Evolutionary conservation across 352 stramenopile genomes (phyloP).

Genomic region (Globisporangium irregulare): DNA sequence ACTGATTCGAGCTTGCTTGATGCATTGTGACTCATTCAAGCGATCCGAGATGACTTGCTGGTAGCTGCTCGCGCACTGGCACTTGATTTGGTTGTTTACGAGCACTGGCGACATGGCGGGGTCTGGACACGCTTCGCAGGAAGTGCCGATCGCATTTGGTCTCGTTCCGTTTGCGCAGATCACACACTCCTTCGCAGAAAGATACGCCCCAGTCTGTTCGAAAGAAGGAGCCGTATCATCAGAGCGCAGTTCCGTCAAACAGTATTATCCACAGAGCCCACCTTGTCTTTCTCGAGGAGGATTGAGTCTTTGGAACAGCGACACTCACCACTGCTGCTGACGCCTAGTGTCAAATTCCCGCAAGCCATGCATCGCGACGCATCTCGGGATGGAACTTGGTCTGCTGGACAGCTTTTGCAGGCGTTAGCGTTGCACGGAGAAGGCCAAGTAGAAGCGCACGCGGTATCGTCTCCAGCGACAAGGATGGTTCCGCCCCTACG

Average conservation of each 20-base stretch:
- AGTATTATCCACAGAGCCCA: slow-evolving; percentile 9
- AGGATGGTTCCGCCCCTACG: slow-evolving; percentile 21
- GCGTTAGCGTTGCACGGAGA: slow-evolving; percentile 46
- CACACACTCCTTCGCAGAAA: slow-evolving; percentile 64
- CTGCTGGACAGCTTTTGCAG: slow-evolving; percentile 36
- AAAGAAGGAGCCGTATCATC: not conserved
- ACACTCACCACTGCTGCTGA: slow-evolving; percentile 43
- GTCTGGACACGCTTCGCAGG: slow-evolving; percentile 75
- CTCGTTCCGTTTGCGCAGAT: slow-evolving; percentile 41
- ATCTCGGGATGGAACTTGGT: slow-evolving; percentile 43
- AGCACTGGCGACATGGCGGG: slow-evolving; percentile 63
- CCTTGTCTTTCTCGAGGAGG: slow-evolving; percentile 47
- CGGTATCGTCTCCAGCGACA: slow-evolving; percentile 25
- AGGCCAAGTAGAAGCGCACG: slow-evolving; percentile 61
- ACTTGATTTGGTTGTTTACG: slow-evolving; percentile 24
- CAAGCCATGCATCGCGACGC: slow-evolving; percentile 49
- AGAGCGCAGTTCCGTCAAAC: not conserved
- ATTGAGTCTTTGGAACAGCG: slow-evolving; percentile 42
- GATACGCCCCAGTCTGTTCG: slow-evolving; percentile 41
- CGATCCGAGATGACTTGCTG: slow-evolving; percentile 42
- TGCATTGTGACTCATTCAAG: slow-evolving; percentile 35
- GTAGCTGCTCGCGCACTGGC: slow-evolving; percentile 62
- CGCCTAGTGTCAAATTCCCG: slow-evolving; percentile 55
- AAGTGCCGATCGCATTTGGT: slow-evolving; percentile 30
- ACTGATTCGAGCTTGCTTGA: slow-evolving; percentile 40